Conservation (phyloP, 352 stramenopile genomes). For the Globisporangium rhizosaccharum region DNA sequence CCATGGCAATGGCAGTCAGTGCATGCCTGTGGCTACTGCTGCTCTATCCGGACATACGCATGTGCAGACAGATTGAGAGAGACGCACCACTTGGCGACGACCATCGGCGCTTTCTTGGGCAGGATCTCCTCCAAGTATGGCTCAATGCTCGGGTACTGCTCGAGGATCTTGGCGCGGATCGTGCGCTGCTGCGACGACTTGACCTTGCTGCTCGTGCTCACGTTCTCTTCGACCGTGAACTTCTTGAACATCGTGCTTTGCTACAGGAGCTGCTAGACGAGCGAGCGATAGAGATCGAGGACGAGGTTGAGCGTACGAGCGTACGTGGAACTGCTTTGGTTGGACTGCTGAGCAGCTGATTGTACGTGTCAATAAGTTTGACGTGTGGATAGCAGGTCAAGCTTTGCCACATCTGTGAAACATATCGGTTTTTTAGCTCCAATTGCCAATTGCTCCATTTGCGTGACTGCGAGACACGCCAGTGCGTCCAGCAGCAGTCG, state of each 20-base stretch:
- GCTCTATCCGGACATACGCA: too few relatives aligned
- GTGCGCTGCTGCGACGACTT: conserved; percentile 96
- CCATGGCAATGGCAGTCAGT: neutral
- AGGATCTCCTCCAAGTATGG: conserved; percentile 85
- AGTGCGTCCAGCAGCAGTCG: neutral
- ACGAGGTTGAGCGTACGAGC: neutral
- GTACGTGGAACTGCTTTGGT: neutral
- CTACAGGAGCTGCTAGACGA: neutral
- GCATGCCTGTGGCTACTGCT: neutral
- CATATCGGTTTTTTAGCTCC: too few relatives aligned
- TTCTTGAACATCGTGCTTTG: conserved; percentile 89
- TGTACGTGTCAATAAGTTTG: too few relatives aligned
- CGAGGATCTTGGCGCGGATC: conserved; percentile 92
- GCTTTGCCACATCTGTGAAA: too few relatives aligned
- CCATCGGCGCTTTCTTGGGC: conserved; percentile 94
- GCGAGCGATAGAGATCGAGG: neutral
- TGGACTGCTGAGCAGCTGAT: neutral
- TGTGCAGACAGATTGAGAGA: neutral
- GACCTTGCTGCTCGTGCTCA: conserved; percentile 95
- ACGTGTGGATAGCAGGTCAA: too few relatives aligned
- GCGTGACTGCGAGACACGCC: too few relatives aligned
- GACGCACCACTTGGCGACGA: conserved; percentile 87
- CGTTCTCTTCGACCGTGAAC: conserved; percentile 92
- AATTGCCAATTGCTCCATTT: too few relatives aligned
- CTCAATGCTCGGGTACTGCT: conserved; percentile 91